A percentile compares a stretch with the other conserved stretches of the same genome.
Evolutionary conservation across 2,329 filamentous ascomycete genomes (phyloP).

Genomic region (Gliomastix tumulicola): DNA sequence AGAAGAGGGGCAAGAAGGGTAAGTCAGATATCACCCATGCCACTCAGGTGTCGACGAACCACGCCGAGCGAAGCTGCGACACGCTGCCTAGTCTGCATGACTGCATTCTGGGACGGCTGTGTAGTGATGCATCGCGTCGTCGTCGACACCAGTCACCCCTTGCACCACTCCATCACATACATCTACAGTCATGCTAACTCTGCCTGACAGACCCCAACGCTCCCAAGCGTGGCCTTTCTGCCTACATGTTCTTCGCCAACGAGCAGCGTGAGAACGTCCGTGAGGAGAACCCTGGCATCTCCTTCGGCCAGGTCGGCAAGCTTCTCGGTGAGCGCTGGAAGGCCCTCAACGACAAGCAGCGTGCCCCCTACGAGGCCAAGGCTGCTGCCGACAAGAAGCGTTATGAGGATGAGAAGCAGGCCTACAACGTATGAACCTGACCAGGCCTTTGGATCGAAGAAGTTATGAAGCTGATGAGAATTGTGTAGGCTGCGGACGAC

Average conservation of each 20-base stretch:
- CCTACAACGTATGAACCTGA: conserved; percentile 68
- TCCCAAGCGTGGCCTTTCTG: conserved; percentile 97
- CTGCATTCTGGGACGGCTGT: too few species aligned
- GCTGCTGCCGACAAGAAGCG: conserved; percentile 97
- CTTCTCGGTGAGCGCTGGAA: conserved; percentile 98
- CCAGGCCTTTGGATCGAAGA: conserved; percentile 18
- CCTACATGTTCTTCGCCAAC: conserved; percentile 99
- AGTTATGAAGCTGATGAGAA: conserved; percentile 50
- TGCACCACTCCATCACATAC: too few species aligned
- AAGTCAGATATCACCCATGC: conserved; percentile 15
- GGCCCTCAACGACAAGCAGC: conserved; percentile 88
- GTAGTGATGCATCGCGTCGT: too few species aligned
- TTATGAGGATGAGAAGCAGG: conserved; percentile 96
- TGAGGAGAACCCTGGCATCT: conserved; percentile 96
- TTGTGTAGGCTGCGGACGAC: conserved; percentile 11
- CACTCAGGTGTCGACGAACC: conserved; percentile 1
- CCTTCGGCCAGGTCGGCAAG: conserved; percentile 98
- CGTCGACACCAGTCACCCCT: too few species aligned
- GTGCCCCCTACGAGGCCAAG: conserved; percentile 92
- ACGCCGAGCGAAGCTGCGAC: neutral
- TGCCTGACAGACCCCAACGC: conserved; percentile 75
- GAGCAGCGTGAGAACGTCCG: conserved; percentile 98
- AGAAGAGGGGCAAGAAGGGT: conserved; percentile 56
- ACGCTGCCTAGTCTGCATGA: too few species aligned
- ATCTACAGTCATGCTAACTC: too few species aligned